These are phyloP conservation scores for Teunomyces gatunensis DNA, from an alignment of 805 yeast species.

Conservation along the genomic window DNA sequence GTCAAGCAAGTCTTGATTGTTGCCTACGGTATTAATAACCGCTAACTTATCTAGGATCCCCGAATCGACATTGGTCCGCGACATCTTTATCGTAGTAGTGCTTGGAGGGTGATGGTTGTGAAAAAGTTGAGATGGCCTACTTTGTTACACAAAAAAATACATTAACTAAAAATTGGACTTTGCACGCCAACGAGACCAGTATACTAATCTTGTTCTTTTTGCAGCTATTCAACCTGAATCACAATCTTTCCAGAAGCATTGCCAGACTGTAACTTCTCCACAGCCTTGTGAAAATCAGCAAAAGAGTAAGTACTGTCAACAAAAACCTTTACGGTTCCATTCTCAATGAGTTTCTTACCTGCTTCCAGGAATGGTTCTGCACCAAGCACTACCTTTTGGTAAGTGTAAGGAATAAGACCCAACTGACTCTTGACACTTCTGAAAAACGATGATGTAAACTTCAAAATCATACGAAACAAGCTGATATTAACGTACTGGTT, in stretches of 20 bases:
- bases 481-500: constrained; percentile 31
- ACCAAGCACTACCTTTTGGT: constrained; percentile 16
- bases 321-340: constrained; percentile 41
- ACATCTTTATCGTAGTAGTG: not conserved
- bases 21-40: constrained; percentile 6
- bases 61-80: constrained; percentile 13
- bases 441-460: not conserved
- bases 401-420: constrained; percentile 27
- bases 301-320: constrained; percentile 56
- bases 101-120: not conserved
- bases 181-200: not conserved
- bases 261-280: constrained; percentile 44
- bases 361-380: constrained; percentile 12
- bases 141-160: not conserved
- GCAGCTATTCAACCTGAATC: constrained; percentile 22
- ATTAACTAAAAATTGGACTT: not conserved
- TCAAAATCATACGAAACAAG: not conserved
- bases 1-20: constrained; percentile 15
- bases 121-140: not conserved
- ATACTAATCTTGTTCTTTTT: not conserved
- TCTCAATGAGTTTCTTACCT: constrained; percentile 41
- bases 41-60: constrained; percentile 12
- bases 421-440: constrained; percentile 12
- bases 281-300: constrained; percentile 50
- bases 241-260: constrained; percentile 68